Evolutionary conservation across 2,329 filamentous ascomycete species (phyloP).

Genomic region (Phialophora tarda): DNA sequence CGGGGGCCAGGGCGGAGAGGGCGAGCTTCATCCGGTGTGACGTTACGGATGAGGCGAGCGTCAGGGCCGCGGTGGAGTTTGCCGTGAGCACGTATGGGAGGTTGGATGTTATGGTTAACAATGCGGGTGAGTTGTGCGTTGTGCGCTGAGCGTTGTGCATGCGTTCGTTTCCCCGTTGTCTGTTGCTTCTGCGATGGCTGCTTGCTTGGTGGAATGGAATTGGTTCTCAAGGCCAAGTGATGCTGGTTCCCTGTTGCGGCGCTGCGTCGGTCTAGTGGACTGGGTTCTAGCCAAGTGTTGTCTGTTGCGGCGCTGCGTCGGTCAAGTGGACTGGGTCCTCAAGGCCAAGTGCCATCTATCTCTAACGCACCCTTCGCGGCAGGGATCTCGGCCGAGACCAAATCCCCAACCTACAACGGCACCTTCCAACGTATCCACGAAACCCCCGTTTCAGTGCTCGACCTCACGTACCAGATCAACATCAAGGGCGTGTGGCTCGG

Average conservation of each 20-base stretch:
- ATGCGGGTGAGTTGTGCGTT: slow-evolving; percentile 37
- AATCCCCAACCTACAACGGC: slow-evolving; percentile 5
- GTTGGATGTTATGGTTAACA: slow-evolving; percentile 41
- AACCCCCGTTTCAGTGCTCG: slow-evolving; percentile 19
- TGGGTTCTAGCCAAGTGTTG: too few species aligned
- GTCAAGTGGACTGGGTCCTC: too few species aligned
- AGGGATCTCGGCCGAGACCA: slow-evolving; percentile 28
- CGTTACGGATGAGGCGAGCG: slow-evolving; percentile 33
- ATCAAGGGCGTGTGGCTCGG: slow-evolving; percentile 50
- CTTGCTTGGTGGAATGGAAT: background rate
- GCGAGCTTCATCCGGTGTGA: slow-evolving; percentile 32
- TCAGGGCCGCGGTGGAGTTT: slow-evolving; percentile 77
- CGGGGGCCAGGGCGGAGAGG: background rate
- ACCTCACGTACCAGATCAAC: slow-evolving; percentile 44
- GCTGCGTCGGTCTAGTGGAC: too few species aligned
- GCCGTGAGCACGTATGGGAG: slow-evolving; percentile 81
- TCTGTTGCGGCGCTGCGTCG: slow-evolving; percentile 6
- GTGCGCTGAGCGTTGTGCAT: slow-evolving; percentile 21
- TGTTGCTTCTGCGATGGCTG: slow-evolving; percentile 12
- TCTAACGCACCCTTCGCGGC: slow-evolving; percentile 4
- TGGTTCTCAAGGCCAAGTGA: too few species aligned
- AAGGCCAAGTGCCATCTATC: slow-evolving; percentile 22
- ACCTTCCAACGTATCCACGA: slow-evolving; percentile 24
- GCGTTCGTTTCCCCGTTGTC: slow-evolving; percentile 24
- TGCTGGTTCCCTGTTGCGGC: too few species aligned